A percentile compares a stretch with the other conserved stretches of the same genome.
These are phyloP conservation scores for Acer campestre DNA, from an alignment of 345 rosid species.

Conservation along the genomic window DNA sequence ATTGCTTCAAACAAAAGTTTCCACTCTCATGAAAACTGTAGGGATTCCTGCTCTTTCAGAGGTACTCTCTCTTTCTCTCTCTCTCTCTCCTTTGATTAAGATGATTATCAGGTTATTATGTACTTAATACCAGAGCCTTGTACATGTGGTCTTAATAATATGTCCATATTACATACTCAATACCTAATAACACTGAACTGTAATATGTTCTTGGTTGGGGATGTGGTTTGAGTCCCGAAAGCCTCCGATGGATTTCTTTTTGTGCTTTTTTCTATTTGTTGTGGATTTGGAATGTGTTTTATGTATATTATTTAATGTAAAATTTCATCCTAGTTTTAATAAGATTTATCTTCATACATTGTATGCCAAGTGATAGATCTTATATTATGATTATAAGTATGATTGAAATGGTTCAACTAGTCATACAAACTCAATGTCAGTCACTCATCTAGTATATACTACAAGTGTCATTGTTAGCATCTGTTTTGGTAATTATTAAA, in stretches of 20 bases:
- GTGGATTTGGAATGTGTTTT: no score
- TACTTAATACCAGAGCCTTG: background rate
- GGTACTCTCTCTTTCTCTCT: conserved; percentile 40
- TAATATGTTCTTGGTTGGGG: background rate
- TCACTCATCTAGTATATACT: background rate
- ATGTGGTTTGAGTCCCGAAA: background rate
- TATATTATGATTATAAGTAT: background rate
- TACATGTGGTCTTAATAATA: background rate
- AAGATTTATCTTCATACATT: background rate
- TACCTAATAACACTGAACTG: background rate
- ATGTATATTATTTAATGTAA: background rate
- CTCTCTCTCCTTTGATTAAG: background rate
- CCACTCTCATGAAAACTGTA: conserved; percentile 58
- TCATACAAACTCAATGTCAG: background rate
- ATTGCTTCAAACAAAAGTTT: conserved; percentile 51
- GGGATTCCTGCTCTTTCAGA: conserved; percentile 84
- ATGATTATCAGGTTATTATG: background rate
- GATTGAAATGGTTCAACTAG: background rate
- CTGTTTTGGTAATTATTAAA: no score
- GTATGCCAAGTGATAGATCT: background rate
- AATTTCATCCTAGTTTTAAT: background rate
- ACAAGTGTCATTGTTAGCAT: background rate
- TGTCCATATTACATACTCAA: background rate
- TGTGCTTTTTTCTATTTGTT: background rate
- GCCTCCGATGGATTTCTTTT: background rate